Percentiles rank a stretch among this genome's conserved stretches.
Evolutionary conservation across 1,139 yeast species (phyloP).

Genomic region (Kurtzmaniella quercitrusa): DNA sequence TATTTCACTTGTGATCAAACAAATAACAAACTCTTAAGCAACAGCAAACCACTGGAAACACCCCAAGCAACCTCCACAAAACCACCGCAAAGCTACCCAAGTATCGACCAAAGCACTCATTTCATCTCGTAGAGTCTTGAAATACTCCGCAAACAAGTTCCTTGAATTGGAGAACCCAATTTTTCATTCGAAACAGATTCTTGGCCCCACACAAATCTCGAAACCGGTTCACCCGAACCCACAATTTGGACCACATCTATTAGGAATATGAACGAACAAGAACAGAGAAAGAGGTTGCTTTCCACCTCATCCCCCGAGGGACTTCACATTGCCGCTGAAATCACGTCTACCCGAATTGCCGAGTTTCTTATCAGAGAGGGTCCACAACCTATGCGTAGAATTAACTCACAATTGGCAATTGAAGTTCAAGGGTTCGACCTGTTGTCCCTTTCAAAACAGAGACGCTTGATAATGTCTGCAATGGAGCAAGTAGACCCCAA

Average conservation of each 20-base stretch:
- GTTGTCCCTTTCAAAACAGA: slow-evolving; percentile 79
- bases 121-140: too few species aligned
- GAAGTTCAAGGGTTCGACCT: slow-evolving; percentile 80
- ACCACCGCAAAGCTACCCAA: not conserved
- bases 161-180: too few species aligned
- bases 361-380: slow-evolving; percentile 67
- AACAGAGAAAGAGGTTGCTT: slow-evolving; percentile 27
- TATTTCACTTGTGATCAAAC: not conserved
- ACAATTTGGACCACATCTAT: not conserved
- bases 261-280: not conserved
- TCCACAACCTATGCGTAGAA: slow-evolving; percentile 86
- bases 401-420: slow-evolving; percentile 69
- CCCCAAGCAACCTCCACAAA: not conserved
- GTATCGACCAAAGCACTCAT: too few species aligned
- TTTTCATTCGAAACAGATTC: too few species aligned
- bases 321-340: slow-evolving; percentile 80
- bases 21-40: not conserved
- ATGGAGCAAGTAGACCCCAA: slow-evolving; percentile 62
- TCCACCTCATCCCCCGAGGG: slow-evolving; percentile 88
- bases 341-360: slow-evolving; percentile 78
- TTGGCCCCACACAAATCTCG: not conserved
- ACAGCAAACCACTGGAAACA: not conserved
- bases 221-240: not conserved
- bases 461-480: slow-evolving; percentile 85
- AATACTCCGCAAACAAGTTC: too few species aligned